Evolutionary conservation across 75 land plant species (phyloP).

Genomic region (Pseudotsuga menziesii): DNA sequence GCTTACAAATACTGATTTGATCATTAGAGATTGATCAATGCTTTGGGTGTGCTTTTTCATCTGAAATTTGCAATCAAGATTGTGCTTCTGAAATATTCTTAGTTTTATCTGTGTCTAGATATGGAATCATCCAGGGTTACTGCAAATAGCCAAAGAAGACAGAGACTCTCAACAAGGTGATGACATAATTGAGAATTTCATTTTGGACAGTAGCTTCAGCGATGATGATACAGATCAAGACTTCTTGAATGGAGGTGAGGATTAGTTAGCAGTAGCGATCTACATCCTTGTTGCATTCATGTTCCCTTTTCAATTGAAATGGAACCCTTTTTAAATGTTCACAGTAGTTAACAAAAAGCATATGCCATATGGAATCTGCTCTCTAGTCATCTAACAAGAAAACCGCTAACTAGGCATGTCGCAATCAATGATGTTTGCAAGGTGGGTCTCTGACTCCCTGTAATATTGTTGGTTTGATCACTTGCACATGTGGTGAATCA

Average conservation of each 20-base stretch:
- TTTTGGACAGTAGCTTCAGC: slow-evolving; percentile 61
- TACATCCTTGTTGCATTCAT: neutral
- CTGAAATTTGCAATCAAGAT: neutral
- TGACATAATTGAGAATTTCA: slow-evolving; percentile 65
- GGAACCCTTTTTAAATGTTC: neutral
- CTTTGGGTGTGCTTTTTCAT: neutral
- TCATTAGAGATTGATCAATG: neutral
- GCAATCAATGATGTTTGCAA: too few relatives aligned
- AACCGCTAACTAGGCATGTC: too few relatives aligned
- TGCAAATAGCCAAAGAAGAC: slow-evolving; percentile 73
- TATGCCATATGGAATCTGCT: neutral
- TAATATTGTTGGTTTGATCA: too few relatives aligned
- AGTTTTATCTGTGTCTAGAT: slow-evolving; percentile 36
- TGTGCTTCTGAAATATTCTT: neutral
- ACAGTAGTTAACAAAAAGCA: neutral
- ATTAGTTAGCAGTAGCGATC: neutral
- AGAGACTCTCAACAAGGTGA: slow-evolving; percentile 45
- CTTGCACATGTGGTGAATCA: too few relatives aligned
- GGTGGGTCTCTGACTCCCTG: too few relatives aligned
- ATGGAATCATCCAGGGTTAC: slow-evolving; percentile 96
- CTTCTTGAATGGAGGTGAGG: neutral
- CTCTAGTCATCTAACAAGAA: too few relatives aligned
- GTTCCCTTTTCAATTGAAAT: neutral
- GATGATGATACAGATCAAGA: slow-evolving; percentile 51
- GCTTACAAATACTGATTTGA: slow-evolving; percentile 1